Evolutionary conservation across 2,329 filamentous ascomycete genomes (phyloP), one percentile per base, ranked within the genome.

Genomic region (Fusarium decemcellulare): DNA sequence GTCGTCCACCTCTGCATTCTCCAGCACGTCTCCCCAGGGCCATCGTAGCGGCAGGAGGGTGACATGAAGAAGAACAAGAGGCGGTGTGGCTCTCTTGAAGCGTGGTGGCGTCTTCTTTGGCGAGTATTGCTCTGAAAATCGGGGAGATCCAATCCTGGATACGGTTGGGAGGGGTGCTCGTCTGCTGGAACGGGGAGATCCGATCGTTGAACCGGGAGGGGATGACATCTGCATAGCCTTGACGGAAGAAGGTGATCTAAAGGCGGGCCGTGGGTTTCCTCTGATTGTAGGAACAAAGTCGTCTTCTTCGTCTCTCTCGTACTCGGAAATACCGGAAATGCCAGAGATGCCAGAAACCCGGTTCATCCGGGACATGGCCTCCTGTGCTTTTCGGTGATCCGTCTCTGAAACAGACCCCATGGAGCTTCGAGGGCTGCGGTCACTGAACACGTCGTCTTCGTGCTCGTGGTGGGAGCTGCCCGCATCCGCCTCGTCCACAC

Each of bases 1-100:
- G 51, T 85, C 81, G 34, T 70, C 74, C 6, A 78, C 75, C 29
- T 76, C 77, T 8, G 78, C 80, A n/a, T 72, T 79, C 43, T 88
- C 83, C 30, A 91, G 77, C 9, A 90, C 79, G 27, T 86, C 83
- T 2, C 83, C 87, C 84, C 91, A 94, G 1, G 85, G 83, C 83
- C 91, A 88, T 42, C 89, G 84, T 10, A 93, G 83, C 0, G 93
- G 92, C 6, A 96, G 82, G 1, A 95, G 83, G 0, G 92, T 95
- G 37, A 93, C 90, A 72, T 96, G 93, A 5, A 96, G 83, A 48
- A 96, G 83, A 2, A 96, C 92, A 3, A 96, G 84, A 4, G 93
- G 93, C 51, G 88, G 87, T 57, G 86, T 86, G 68, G 83, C 83
- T 32, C 80, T 76, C 78, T 86, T 88, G 76, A 91, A 87, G 8